A percentile compares a stretch with the other conserved stretches of the same genome.
Evolutionary conservation across 805 yeast species (phyloP).

Genomic region (Torulaspora franciscae): DNA sequence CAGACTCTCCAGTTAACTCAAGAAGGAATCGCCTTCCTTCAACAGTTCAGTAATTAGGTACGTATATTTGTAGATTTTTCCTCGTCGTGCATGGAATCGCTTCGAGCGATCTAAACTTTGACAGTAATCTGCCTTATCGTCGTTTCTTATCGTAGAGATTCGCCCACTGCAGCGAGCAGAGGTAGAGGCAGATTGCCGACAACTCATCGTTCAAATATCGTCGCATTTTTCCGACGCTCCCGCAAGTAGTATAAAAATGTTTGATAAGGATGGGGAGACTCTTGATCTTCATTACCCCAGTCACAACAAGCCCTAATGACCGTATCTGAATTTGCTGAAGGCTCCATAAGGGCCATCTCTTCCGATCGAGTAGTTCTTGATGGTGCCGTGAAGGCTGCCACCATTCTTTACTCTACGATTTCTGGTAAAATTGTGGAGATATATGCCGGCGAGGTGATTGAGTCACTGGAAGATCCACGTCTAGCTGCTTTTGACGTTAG

Average conservation of each 20-base stretch:
- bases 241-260: neutral
- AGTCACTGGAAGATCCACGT: conserved; percentile 39
- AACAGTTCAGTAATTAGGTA: conserved; percentile 20
- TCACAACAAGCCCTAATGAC: conserved; percentile 6
- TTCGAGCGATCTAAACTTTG: too few relatives aligned
- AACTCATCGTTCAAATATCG: too few relatives aligned
- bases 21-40: conserved; percentile 27
- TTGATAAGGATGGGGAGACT: neutral
- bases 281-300: neutral
- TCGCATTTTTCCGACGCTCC: too few relatives aligned
- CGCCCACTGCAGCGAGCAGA: too few relatives aligned
- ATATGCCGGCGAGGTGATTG: conserved; percentile 33
- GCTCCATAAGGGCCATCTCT: conserved; percentile 45
- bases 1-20: conserved; percentile 20
- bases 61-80: too few relatives aligned
- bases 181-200: too few relatives aligned
- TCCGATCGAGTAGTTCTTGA: conserved; percentile 54
- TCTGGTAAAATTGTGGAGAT: conserved; percentile 59
- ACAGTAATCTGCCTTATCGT: too few relatives aligned
- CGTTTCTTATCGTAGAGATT: too few relatives aligned
- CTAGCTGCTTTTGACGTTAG: conserved; percentile 42
- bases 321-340: conserved; percentile 7
- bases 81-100: too few relatives aligned
- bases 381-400: conserved; percentile 49
- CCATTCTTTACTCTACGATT: conserved; percentile 53